These are phyloP conservation scores for Fragaria nilgerrensis DNA, from an alignment of 306 rosid species.

Conservation along the genomic window DNA sequence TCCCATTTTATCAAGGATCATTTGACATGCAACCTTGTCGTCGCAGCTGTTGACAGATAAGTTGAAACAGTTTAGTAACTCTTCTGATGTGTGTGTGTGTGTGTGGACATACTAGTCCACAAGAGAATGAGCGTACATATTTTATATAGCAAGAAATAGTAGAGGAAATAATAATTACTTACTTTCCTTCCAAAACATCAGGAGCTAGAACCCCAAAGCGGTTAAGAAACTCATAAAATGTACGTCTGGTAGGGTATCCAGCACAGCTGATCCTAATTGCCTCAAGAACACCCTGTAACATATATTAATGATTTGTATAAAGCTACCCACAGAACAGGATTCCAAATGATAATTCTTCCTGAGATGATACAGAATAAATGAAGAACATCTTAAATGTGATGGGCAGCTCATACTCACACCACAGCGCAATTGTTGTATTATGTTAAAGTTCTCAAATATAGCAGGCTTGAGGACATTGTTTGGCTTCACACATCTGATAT, in stretches of 20 bases:
- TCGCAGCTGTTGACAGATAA: slow-evolving; percentile 65
- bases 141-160: slow-evolving; percentile 1
- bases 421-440: slow-evolving; percentile 96
- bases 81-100: background rate
- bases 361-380: slow-evolving; percentile 15
- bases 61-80: slow-evolving; percentile 17
- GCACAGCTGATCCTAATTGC: slow-evolving; percentile 99
- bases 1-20: slow-evolving; percentile 87
- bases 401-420: slow-evolving; percentile 73
- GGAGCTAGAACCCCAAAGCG: slow-evolving; percentile 99
- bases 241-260: slow-evolving; percentile 98
- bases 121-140: background rate
- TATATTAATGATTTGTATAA: slow-evolving; percentile 24
- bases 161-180: slow-evolving; percentile 37
- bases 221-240: slow-evolving; percentile 91
- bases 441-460: slow-evolving; percentile 82
- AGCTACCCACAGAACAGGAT: slow-evolving; percentile 18
- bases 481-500: slow-evolving; percentile 99
- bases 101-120: background rate
- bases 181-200: slow-evolving; percentile 94
- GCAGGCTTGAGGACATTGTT: slow-evolving; percentile 96
- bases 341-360: slow-evolving; percentile 16
- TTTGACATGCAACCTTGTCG: slow-evolving; percentile 86
- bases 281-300: slow-evolving; percentile 96
- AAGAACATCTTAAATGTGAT: slow-evolving; percentile 20